Evolutionary conservation across 1,284 basidiomycete genomes (phyloP).

Genomic region (Cutaneotrichosporon cutaneum): DNA sequence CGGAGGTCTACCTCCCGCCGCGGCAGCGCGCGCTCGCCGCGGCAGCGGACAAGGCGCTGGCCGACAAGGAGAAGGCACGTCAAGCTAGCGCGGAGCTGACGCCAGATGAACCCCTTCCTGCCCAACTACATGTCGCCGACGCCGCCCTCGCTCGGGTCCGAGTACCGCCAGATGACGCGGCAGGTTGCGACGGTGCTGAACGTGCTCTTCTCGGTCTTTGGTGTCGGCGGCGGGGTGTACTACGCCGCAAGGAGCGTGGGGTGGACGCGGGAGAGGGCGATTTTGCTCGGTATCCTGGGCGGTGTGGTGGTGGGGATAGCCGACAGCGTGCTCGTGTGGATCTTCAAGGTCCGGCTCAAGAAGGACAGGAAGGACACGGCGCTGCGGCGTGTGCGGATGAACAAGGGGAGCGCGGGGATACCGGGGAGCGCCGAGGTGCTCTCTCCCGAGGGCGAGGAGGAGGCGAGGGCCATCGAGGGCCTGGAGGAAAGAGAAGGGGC

Average conservation of each 20-base stretch:
- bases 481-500: too few relatives aligned
- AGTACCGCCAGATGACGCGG: slow-evolving; percentile 35
- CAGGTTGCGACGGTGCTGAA: slow-evolving; percentile 42
- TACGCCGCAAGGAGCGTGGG: slow-evolving; percentile 37
- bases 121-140: slow-evolving; percentile 39
- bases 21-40: slow-evolving; percentile 25
- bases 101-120: slow-evolving; percentile 38
- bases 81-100: slow-evolving; percentile 7
- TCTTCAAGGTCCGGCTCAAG: slow-evolving; percentile 29
- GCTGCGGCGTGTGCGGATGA: slow-evolving; percentile 17
- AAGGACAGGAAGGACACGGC: slow-evolving; percentile 26
- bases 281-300: slow-evolving; percentile 37
- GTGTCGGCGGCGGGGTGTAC: slow-evolving; percentile 41
- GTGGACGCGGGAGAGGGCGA: slow-evolving; percentile 31
- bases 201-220: slow-evolving; percentile 46
- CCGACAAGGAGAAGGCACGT: slow-evolving; percentile 10
- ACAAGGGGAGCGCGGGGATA: slow-evolving; percentile 12
- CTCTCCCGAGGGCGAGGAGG: slow-evolving; percentile 3
- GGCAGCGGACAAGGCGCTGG: slow-evolving; percentile 9
- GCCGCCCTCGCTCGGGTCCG: slow-evolving; percentile 32
- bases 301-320: slow-evolving; percentile 42
- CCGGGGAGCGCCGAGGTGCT: slow-evolving; percentile 3
- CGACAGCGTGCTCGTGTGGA: slow-evolving; percentile 36
- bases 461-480: background rate
- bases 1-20: slow-evolving; percentile 41